A percentile compares a stretch with the other conserved stretches of the same genome.
phyloP scores from a whole-genome alignment of 352 stramenopile genomes.

The Phytophthora macrochlamydospora region DNA sequence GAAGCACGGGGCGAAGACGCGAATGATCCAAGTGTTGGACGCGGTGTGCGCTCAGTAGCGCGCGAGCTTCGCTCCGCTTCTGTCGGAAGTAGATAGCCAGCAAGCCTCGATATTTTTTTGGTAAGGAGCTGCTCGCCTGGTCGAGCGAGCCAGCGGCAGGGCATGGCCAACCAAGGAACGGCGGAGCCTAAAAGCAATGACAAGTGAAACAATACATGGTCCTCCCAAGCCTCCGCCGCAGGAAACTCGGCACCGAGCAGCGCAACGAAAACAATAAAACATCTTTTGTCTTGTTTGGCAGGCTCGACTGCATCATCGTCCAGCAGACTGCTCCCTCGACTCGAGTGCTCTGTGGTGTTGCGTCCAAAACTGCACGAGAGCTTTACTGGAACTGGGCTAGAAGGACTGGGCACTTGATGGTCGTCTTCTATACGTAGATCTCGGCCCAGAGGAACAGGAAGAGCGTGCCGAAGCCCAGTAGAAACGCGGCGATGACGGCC shows the following conservation, averaged over 20 bases:
- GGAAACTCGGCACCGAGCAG: conserved; percentile 22
- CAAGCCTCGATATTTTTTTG: conserved; percentile 21
- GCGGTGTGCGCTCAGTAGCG: conserved; percentile 35
- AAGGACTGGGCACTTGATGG: neutral
- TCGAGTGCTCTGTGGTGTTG: conserved; percentile 1
- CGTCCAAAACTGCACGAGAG: conserved; percentile 17
- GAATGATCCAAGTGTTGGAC: conserved; percentile 52
- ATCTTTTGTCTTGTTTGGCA: conserved; percentile 37
- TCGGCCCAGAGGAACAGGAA: conserved; percentile 90
- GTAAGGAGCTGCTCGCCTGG: conserved; percentile 30
- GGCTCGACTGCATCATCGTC: neutral
- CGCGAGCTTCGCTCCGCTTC: conserved; percentile 31
- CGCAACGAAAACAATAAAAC: conserved; percentile 35
- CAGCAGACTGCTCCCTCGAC: neutral
- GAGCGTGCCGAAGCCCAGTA: conserved; percentile 82
- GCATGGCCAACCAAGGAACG: conserved; percentile 38
- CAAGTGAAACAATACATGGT: conserved; percentile 31
- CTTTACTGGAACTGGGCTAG: no score
- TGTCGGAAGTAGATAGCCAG: conserved; percentile 39
- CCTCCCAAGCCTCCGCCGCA: conserved; percentile 22
- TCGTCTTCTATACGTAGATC: conserved; percentile 77
- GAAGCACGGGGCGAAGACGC: conserved; percentile 31
- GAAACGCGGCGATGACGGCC: conserved; percentile 66
- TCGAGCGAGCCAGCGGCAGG: conserved; percentile 24
- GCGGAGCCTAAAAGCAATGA: conserved; percentile 41